Conservation (phyloP, 805 yeast species). For the Myxozyma udenii region DNA sequence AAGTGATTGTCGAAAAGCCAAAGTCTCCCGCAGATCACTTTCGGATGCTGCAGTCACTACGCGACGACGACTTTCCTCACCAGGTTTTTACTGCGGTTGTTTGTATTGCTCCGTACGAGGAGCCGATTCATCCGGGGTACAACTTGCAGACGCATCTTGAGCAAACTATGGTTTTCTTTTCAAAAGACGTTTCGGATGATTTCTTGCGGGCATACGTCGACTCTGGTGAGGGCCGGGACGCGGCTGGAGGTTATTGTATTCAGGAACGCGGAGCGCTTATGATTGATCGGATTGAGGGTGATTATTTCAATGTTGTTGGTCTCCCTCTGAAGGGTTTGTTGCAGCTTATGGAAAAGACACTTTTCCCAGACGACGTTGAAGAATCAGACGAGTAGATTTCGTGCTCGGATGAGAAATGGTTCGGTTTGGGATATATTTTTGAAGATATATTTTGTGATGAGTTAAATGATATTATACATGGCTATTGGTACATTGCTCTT, state of each 20-base stretch:
- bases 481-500: no score
- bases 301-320: conserved; percentile 83
- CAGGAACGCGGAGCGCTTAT: conserved; percentile 67
- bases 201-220: conserved; percentile 60
- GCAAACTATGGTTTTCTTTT: conserved; percentile 42
- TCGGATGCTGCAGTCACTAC: conserved; percentile 47
- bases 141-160: conserved; percentile 44
- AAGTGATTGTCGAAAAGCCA: conserved; percentile 78
- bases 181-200: conserved; percentile 48
- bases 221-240: conserved; percentile 69
- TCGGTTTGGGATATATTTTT: neutral
- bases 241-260: conserved; percentile 89
- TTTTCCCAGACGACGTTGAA: conserved; percentile 32
- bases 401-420: neutral
- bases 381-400: conserved; percentile 1
- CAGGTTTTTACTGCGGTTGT: conserved; percentile 56
- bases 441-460: neutral
- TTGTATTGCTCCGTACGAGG: conserved; percentile 44
- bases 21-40: conserved; percentile 50
- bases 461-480: neutral
- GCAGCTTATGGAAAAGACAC: conserved; percentile 42
- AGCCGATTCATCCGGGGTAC: conserved; percentile 45
- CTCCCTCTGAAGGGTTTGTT: conserved; percentile 66
- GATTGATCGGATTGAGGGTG: conserved; percentile 67
- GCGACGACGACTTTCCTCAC: conserved; percentile 47